Percentiles rank a stretch among this genome's conserved stretches.
phyloP scores from a whole-genome alignment of 2,329 filamentous ascomycete genomes.

The Elsinoe ampelina region DNA sequence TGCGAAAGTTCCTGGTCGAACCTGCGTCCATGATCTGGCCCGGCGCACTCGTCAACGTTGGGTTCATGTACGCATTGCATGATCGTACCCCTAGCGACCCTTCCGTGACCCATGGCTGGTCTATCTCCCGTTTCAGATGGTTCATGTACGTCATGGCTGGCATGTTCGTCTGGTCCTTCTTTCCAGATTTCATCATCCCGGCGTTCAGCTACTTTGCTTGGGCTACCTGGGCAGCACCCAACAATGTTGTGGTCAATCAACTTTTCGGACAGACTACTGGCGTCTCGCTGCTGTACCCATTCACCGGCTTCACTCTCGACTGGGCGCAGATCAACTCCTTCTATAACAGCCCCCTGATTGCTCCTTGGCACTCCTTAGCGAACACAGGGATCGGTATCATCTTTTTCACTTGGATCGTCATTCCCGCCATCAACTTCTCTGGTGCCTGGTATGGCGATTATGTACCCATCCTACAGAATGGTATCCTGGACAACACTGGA shows the following conservation, averaged over 20 bases:
- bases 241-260: constrained; percentile 49
- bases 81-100: constrained; percentile 60
- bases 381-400: constrained; percentile 21
- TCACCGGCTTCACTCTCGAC: constrained; percentile 60
- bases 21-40: constrained; percentile 91
- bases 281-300: constrained; percentile 21
- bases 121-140: constrained; percentile 71
- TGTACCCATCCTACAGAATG: constrained; percentile 75
- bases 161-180: constrained; percentile 72
- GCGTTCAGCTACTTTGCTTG: constrained; percentile 84
- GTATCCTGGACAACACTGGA: constrained; percentile 80
- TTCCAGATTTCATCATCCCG: constrained; percentile 72
- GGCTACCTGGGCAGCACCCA: constrained; percentile 78
- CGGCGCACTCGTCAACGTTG: constrained; percentile 79
- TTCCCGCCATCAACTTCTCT: constrained; percentile 43
- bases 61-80: constrained; percentile 63
- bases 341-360: constrained; percentile 57
- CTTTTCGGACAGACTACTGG: constrained; percentile 22
- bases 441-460: constrained; percentile 74
- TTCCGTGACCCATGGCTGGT: constrained; percentile 61
- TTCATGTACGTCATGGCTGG: constrained; percentile 64
- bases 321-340: constrained; percentile 76
- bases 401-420: constrained; percentile 20
- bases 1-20: constrained; percentile 69
- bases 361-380: constrained; percentile 28